Percentiles rank a stretch among this genome's conserved stretches.
Evolutionary conservation across 257 asterid species (phyloP).

Genomic region (Thymus mandschuricus): DNA sequence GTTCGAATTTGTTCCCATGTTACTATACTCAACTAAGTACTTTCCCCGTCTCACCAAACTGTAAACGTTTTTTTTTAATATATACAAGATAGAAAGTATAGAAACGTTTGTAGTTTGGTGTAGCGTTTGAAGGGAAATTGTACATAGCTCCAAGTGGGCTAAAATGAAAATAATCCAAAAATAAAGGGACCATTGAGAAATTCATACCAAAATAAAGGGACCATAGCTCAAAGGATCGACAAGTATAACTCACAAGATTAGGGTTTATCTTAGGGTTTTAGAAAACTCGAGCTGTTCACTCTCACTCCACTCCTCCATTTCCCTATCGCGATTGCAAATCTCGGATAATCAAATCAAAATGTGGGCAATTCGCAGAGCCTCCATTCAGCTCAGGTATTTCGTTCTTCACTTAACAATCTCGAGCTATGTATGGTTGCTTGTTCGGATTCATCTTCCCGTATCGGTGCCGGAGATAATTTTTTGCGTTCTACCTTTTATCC

Average conservation of each 20-base stretch:
- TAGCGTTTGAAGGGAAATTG: too few species aligned
- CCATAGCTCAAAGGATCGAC: too few species aligned
- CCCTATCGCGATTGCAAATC: background rate
- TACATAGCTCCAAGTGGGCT: background rate
- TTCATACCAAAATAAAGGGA: background rate
- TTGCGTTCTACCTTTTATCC: background rate
- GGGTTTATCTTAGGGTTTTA: slow-evolving; percentile 54
- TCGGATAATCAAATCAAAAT: slow-evolving; percentile 34
- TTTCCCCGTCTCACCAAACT: too few species aligned
- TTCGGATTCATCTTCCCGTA: background rate
- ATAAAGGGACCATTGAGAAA: slow-evolving; percentile 23
- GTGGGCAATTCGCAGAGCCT: slow-evolving; percentile 76
- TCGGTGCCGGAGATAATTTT: background rate
- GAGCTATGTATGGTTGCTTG: background rate
- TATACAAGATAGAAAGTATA: too few species aligned
- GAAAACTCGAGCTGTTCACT: slow-evolving; percentile 5
- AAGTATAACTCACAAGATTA: background rate
- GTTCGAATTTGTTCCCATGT: too few species aligned
- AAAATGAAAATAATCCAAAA: slow-evolving; percentile 12
- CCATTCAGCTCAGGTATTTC: slow-evolving; percentile 53
- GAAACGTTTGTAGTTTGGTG: too few species aligned
- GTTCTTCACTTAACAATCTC: background rate
- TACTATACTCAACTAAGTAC: too few species aligned
- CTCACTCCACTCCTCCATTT: slow-evolving; percentile 17
- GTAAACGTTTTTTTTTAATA: too few species aligned